Percentiles rank a stretch among this genome's conserved stretches.
phyloP scores from a whole-genome alignment of 352 stramenopile genomes.

The Blastocystis sp. region DNA sequence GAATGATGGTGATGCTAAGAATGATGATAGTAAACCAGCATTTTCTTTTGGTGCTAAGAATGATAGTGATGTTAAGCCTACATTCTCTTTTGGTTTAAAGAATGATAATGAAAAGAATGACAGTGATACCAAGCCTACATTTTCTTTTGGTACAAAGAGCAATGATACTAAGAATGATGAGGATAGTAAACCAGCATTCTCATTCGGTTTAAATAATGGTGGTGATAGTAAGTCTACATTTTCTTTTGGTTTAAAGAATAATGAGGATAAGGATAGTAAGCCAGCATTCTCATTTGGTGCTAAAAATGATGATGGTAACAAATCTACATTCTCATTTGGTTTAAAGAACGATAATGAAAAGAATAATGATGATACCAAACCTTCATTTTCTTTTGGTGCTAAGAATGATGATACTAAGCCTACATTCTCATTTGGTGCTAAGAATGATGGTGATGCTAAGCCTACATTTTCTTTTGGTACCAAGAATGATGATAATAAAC shows the following conservation, averaged over 20 bases:
- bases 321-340: not conserved
- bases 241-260: not conserved
- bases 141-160: not conserved
- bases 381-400: not conserved
- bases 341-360: constrained; percentile 2
- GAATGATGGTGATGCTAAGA: not conserved
- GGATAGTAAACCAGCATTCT: not conserved
- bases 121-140: not conserved
- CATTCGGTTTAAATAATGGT: not conserved
- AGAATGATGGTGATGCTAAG: not conserved
- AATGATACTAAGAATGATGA: not conserved
- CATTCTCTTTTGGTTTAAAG: not conserved
- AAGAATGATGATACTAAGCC: not conserved
- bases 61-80: not conserved
- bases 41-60: not conserved
- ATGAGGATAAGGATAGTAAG: not conserved
- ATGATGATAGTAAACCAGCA: not conserved
- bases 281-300: not conserved
- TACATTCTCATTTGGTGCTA: not conserved
- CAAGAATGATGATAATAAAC: not conserved
- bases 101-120: not conserved
- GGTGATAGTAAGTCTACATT: not conserved
- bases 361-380: not conserved
- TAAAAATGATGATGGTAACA: not conserved
- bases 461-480: not conserved